phyloP scores from a whole-genome alignment of 345 rosid genomes.

The Ceriops tagal region DNA sequence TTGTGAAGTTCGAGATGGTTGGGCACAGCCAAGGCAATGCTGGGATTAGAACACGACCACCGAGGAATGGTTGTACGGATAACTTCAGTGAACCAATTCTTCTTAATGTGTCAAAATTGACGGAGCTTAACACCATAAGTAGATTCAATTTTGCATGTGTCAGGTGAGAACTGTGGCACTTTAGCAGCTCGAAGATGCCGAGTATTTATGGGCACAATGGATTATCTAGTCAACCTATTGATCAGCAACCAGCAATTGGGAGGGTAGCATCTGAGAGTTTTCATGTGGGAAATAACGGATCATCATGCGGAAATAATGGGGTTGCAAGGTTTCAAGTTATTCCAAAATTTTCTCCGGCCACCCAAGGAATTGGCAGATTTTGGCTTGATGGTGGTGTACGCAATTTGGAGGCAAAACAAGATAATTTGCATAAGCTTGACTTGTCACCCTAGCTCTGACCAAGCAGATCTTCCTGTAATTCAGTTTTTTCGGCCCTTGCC shows the following conservation, averaged over 20 bases:
- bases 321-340: conserved; percentile 36
- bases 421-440: conserved; percentile 72
- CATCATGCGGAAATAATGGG: conserved; percentile 26
- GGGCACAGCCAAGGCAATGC: conserved; percentile 33
- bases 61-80: conserved; percentile 88
- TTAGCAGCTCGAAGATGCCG: conserved; percentile 82
- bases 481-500: background rate
- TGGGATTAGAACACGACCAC: conserved; percentile 81
- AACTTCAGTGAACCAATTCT: conserved; percentile 92
- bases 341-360: conserved; percentile 32
- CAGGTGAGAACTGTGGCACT: conserved; percentile 94
- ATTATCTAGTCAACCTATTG: conserved; percentile 39
- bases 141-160: conserved; percentile 87
- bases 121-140: conserved; percentile 96
- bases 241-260: conserved; percentile 46
- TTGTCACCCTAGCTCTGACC: conserved; percentile 83
- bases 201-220: conserved; percentile 35
- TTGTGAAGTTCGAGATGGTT: conserved; percentile 85
- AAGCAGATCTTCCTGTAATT: background rate
- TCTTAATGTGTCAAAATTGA: conserved; percentile 78
- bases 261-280: conserved; percentile 29
- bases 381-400: conserved; percentile 40
- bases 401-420: conserved; percentile 48
- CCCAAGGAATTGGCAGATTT: conserved; percentile 29
- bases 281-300: conserved; percentile 16